Percentiles rank a stretch among this genome's conserved stretches.
These are phyloP conservation scores for Verruconis gallopava DNA, from an alignment of 2,329 filamentous ascomycete genomes.

Conservation along the genomic window DNA sequence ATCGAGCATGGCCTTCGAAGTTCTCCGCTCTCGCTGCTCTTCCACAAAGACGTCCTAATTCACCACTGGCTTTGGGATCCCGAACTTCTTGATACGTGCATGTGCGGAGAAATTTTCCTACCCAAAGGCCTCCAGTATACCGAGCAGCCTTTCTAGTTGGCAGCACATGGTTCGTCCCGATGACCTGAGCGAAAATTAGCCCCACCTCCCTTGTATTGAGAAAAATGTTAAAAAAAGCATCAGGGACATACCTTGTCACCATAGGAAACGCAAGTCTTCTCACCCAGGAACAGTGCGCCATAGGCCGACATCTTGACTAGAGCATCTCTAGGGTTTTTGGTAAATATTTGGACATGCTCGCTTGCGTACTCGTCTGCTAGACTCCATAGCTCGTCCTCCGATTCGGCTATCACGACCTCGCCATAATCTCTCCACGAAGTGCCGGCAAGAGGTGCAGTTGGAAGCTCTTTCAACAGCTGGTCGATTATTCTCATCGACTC, in stretches of 20 bases:
- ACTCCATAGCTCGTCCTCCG: constrained; percentile 29
- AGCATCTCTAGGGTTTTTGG: constrained; percentile 33
- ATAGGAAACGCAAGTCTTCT: constrained; percentile 40
- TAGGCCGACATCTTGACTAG: constrained; percentile 40
- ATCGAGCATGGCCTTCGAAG: constrained; percentile 41
- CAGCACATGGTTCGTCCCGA: constrained; percentile 43
- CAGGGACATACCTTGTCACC: constrained; percentile 34
- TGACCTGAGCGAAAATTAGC: constrained; percentile 26
- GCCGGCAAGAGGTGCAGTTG: constrained; percentile 10
- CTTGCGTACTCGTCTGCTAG: constrained; percentile 36
- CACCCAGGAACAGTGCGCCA: constrained; percentile 38
- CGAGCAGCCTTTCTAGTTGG: constrained; percentile 35
- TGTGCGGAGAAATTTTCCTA: constrained; percentile 41
- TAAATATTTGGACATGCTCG: constrained; percentile 42
- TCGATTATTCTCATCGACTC: constrained; percentile 9
- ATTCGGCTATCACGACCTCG: constrained; percentile 33
- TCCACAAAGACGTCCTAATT: constrained; percentile 37
- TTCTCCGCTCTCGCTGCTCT: constrained; percentile 37
- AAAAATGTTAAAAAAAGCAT: neutral
- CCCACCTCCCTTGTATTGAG: neutral
- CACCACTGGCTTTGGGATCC: constrained; percentile 30
- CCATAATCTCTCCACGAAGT: constrained; percentile 17
- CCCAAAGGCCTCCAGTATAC: constrained; percentile 42
- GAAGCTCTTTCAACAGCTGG: constrained; percentile 10
- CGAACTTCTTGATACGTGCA: constrained; percentile 41